A percentile compares a stretch with the other conserved stretches of the same genome.
These are phyloP conservation scores for Alternaria metachromatica DNA, from an alignment of 2,329 filamentous ascomycete genomes.

Conservation along the genomic window DNA sequence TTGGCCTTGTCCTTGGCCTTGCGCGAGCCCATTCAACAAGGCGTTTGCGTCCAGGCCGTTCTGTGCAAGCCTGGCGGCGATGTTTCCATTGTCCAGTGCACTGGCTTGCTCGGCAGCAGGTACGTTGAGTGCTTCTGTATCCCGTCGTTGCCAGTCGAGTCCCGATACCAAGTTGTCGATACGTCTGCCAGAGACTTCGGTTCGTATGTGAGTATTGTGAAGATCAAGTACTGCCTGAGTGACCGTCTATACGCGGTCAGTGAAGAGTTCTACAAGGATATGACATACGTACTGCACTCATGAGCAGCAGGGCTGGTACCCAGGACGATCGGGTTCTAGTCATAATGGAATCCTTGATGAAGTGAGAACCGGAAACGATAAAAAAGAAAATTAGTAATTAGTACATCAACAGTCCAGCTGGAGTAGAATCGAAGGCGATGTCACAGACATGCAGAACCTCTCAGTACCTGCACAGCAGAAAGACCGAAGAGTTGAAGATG, in stretches of 20 bases:
- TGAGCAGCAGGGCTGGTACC: conserved; percentile 36
- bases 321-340: conserved; percentile 35
- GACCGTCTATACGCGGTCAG: conserved; percentile 33
- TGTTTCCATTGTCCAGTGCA: conserved; percentile 12
- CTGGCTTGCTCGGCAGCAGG: conserved; percentile 13
- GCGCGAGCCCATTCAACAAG: conserved; percentile 24
- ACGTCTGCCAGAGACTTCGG: conserved; percentile 31
- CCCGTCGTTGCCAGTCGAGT: conserved; percentile 20
- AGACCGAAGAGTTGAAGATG: conserved; percentile 30
- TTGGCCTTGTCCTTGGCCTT: conserved; percentile 17
- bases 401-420: conserved; percentile 48
- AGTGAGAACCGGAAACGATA: not conserved
- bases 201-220: conserved; percentile 26
- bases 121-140: conserved; percentile 21
- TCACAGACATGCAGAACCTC: conserved; percentile 44
- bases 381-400: conserved; percentile 36
- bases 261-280: not conserved
- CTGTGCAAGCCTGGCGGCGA: conserved; percentile 23
- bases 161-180: conserved; percentile 36
- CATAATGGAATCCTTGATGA: conserved; percentile 27
- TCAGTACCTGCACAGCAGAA: conserved; percentile 47
- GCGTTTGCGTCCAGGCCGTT: conserved; percentile 25
- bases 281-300: conserved; percentile 36
- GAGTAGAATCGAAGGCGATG: conserved; percentile 28
- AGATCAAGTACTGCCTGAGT: conserved; percentile 37